A percentile compares a stretch with the other conserved stretches of the same genome.
These are phyloP conservation scores for Raffaelea albimanens DNA, from an alignment of 2,329 filamentous ascomycete genomes.

Conservation along the genomic window DNA sequence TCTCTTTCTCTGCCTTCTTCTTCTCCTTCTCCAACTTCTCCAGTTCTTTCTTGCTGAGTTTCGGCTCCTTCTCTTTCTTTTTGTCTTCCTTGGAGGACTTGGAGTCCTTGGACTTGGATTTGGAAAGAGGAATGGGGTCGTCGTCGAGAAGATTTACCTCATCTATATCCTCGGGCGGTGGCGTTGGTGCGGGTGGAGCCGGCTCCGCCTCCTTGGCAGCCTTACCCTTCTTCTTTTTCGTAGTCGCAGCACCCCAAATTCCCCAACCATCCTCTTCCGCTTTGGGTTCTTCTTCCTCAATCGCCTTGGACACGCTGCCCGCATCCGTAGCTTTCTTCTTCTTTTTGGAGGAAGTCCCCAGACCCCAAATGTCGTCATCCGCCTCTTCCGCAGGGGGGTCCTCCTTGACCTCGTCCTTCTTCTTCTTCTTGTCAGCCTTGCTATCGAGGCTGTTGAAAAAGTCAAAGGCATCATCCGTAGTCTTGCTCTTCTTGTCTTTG, in stretches of 20 bases:
- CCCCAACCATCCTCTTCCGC: constrained; percentile 24
- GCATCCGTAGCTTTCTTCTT: constrained; percentile 15
- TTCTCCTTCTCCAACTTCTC: constrained; percentile 37
- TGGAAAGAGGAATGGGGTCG: constrained; percentile 16
- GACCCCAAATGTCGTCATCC: constrained; percentile 23
- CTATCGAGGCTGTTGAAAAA: constrained; percentile 19
- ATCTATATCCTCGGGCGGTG: constrained; percentile 37
- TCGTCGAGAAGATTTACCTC: constrained; percentile 25
- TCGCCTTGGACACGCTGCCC: constrained; percentile 9
- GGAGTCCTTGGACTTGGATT: constrained; percentile 28
- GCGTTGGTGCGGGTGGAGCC: constrained; percentile 38
- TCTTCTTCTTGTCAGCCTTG: constrained; percentile 16
- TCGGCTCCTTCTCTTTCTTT: constrained; percentile 30
- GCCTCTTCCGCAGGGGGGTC: constrained; percentile 12
- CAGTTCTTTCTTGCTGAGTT: constrained; percentile 39
- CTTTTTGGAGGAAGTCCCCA: constrained; percentile 20
- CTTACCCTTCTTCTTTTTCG: constrained; percentile 21
- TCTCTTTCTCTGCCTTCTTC: constrained; percentile 29
- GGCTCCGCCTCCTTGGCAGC: constrained; percentile 27
- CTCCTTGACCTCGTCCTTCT: constrained; percentile 16
- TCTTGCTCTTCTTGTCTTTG: constrained; percentile 22
- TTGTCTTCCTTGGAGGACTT: constrained; percentile 30
- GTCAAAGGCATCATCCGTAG: constrained; percentile 11
- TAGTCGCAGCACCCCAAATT: constrained; percentile 21
- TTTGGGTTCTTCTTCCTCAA: constrained; percentile 34